Evolutionary conservation across 2,329 filamentous ascomycete species (phyloP), one percentile per base, ranked within the genome.

Genomic region (Aspergillus alliaceus): DNA sequence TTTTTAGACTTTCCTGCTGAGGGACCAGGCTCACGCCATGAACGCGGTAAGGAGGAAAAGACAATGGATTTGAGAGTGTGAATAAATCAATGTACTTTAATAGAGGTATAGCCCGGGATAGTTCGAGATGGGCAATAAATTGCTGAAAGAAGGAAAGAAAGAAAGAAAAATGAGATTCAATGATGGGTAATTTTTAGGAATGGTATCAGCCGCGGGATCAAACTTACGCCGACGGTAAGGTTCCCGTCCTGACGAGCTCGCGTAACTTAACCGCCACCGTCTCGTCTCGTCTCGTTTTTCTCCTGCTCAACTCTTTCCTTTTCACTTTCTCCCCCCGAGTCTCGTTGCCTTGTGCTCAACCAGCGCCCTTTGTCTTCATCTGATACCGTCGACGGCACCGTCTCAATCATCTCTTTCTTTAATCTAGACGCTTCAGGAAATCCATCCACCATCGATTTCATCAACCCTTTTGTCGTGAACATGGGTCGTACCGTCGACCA

Each of bases 401-500:
- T 60, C 53, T 46, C 34, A 6, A 44, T 56, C 51, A 62, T 61
- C 59, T 58, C 51, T 18, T 56, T 61, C 55, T 58, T 56, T 37
- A 60, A 27, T 34, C 48, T 44, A 53, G 44, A 18, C 40, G 31
- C 44, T 48, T 52, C 44, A 29, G 51, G 8, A 34, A 58, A 59
- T 54, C 49, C 59, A 40, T 56, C 58, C 63, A 65, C 55, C 58
- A 64, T 66, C 64, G 59, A 65, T 59, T 66, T 63, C 58, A 64
- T 63, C 57, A 52, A 54, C 46, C 59, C 63, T 64, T 65, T 59
- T 63, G 52, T 66, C 62, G 56, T 66, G 66, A 73, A 63, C 60
- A 81, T 81, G 79, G 79, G 79, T 69, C 77, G 79, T 56, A 80
- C 79, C 42, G 77, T 80, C 66, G 79, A 81, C 71, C 78, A 79